Base-by-base conservation (phyloP, 2,329 filamentous ascomycete genomes). In the Ophiostoma angusticollis region DNA sequence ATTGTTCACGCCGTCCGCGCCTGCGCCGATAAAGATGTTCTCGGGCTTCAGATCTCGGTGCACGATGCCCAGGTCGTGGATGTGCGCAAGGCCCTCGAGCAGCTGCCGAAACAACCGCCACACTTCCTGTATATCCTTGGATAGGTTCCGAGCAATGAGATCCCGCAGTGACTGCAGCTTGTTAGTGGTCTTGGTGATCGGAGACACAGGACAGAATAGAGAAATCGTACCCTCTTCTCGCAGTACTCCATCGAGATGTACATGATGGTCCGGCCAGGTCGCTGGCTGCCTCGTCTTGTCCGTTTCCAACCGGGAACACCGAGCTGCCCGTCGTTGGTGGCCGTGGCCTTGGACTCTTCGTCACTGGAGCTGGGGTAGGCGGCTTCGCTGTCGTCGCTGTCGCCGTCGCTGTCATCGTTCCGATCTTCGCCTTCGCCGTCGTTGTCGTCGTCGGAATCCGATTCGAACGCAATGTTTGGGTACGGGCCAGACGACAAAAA, bases 161-260 rank as follows among this genome's bases (percentile, higher is more conserved):
- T 96, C 86, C 16, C 87, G 80, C 23, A 98, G 70, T 0, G 91
- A 96, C 71, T 78, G 41, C 6, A 17, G 17, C n/a, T n/a, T 6
- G 32, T 47, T 24, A 50, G 45, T 14, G n/a, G n/a, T n/a, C n/a
- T n/a, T n/a, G n/a, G n/a, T 17, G 21, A 24, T 7, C 27, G 23
- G 6, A 41, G 6, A 4, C 30, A 13, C 50, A 43, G 8, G 2
- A 13, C 42, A 37, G 7, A 9, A 12, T 28, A 3, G 12, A n/a
- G 4, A 39, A n/a, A n/a, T n/a, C 40, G 9, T 62, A 80, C 77
- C 48, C 83, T 75, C 54, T 89, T 91, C 56, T 96, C 89, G 53
- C 91, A 98, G 49, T 95, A 93, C 55, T 98, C 91, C 91, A 98
- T 98, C 44, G 93, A 91, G 40, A 98, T 96, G 56, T 95, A 98